These are phyloP conservation scores for Colletotrichum gloeosporioides DNA, from an alignment of 2,329 filamentous ascomycete genomes.

Conservation along the genomic window DNA sequence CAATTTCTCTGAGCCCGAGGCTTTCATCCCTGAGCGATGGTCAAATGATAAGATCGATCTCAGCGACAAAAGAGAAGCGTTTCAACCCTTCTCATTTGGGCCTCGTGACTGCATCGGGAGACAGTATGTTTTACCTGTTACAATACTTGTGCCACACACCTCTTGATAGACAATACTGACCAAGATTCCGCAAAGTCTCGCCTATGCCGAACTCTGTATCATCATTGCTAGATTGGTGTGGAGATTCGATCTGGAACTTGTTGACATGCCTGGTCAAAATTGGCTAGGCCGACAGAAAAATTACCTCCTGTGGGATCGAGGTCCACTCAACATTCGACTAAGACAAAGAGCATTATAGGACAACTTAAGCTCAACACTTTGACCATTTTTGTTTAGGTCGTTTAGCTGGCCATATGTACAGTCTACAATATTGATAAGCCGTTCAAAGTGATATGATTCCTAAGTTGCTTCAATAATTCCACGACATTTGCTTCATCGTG, in stretches of 20 bases:
- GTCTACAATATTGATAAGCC: too few species aligned
- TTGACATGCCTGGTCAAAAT: rapidly evolving
- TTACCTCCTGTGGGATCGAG: background rate
- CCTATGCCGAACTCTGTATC: background rate
- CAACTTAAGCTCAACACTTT: too few species aligned
- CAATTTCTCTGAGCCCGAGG: constrained; percentile 48
- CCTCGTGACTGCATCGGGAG: constrained; percentile 35
- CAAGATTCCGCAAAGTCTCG: background rate
- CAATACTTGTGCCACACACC: rapidly evolving
- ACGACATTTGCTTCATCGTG: too few species aligned
- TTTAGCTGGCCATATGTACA: too few species aligned
- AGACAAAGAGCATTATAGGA: background rate
- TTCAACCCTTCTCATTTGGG: constrained; percentile 33
- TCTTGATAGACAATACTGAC: background rate
- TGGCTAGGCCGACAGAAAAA: background rate
- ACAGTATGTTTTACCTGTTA: constrained; percentile 27
- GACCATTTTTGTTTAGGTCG: too few species aligned
- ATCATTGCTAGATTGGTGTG: background rate
- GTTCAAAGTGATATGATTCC: too few species aligned
- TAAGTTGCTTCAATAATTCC: too few species aligned
- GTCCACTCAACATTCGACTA: background rate
- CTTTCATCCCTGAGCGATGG: constrained; percentile 48
- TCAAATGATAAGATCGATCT: constrained; percentile 22
- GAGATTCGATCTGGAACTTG: background rate
- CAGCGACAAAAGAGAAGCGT: constrained; percentile 24